These are phyloP conservation scores for Zygoascus tannicola DNA, from an alignment of 805 yeast genomes.

Conservation along the genomic window DNA sequence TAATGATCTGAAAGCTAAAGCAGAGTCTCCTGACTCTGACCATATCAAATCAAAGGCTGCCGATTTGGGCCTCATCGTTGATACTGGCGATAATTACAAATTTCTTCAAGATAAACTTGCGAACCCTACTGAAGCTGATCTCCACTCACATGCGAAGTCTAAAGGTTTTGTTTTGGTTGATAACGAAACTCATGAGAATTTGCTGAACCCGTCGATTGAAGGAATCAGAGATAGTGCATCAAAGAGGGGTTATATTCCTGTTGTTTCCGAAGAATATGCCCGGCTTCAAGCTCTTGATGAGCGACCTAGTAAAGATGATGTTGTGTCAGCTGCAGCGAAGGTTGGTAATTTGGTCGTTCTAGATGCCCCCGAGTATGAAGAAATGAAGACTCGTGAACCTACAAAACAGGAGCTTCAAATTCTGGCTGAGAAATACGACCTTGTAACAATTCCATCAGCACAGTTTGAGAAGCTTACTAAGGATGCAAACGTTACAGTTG, in stretches of 20 bases:
- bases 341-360: conserved; percentile 25
- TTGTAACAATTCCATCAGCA: conserved; percentile 21
- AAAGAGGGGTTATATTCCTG: conserved; percentile 2
- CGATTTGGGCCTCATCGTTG: conserved; percentile 22
- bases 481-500: conserved; percentile 21
- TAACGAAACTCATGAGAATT: conserved; percentile 24
- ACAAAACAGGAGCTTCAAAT: conserved; percentile 13
- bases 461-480: conserved; percentile 18
- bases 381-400: conserved; percentile 9
- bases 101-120: conserved; percentile 20
- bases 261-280: conserved; percentile 8
- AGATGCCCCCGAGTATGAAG: conserved; percentile 25
- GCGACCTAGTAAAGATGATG: conserved; percentile 21
- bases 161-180: conserved; percentile 27
- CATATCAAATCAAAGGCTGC: conserved; percentile 14
- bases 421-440: conserved; percentile 15
- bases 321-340: conserved; percentile 25
- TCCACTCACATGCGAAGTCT: conserved; percentile 26
- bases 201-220: conserved; percentile 15
- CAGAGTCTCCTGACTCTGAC: conserved; percentile 13
- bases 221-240: conserved; percentile 9
- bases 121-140: conserved; percentile 21
- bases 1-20: conserved; percentile 19
- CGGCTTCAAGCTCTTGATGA: conserved; percentile 20
- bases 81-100: conserved; percentile 20